Base-by-base conservation (phyloP, 192 early-diverging fungal species). In the Dispira parvispora region DNA sequence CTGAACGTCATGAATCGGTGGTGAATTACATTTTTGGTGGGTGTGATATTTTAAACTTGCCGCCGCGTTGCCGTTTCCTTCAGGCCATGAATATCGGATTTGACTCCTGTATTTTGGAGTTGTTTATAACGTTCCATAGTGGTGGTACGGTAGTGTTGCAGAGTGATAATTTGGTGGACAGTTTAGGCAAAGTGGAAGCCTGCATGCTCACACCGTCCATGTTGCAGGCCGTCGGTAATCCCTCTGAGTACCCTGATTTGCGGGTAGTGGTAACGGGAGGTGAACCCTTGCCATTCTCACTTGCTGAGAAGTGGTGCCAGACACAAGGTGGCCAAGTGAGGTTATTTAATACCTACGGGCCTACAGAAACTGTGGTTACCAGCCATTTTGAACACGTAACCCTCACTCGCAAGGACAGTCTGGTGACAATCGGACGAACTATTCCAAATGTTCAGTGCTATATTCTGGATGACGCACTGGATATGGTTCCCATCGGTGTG, bases 71-170 rank as follows among this genome's bases (percentile, higher is more conserved):
- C 20, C 58, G 58, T 8, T 45, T 43, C 58, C 58, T 61, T 11
- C 58, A 61, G n/a, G 11, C 42, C 8, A 13, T 61, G 38, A 61
- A 44, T 43, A 61, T 61, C n/a, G 32, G 43, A 20, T 61, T 61
- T 44, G 58, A 61, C 8, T 14, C 18, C 3, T 18, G 28, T 42
- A 4, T 61, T n/a, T 11, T 61, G n/a, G 58, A 45, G 18, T n/a
- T 61, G 28, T 61, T 61, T 44, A 21, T 11, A 38, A 45, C 58
- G 8, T 61, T 61, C 14, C 3, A 43, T n/a, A n/a, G 3, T 8
- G 58, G 58, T 44, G 58, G 58, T 18, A 61, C 58, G 18, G 16
- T 61, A 25, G 58, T 61, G 10, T 11, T 61, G 11, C 38, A 32
- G 14, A 21, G n/a, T 38, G 58, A 38, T 18, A 42, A 61, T 44